Evolutionary conservation across 208 protist species (phyloP).

Genomic region (Phytomonas francai): DNA sequence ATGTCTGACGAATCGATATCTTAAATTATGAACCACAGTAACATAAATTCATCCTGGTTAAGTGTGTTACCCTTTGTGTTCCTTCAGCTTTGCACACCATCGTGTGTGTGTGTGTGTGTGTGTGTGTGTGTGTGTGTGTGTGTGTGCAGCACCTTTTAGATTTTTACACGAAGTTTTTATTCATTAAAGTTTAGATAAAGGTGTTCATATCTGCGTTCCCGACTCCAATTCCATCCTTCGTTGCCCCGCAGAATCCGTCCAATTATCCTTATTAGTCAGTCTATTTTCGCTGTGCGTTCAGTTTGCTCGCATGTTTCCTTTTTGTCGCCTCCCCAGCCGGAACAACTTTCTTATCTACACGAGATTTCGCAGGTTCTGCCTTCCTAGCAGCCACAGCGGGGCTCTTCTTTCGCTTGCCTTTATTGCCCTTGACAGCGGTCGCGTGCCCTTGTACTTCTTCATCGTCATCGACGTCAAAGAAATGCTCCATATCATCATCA

Average conservation of each 20-base stretch:
- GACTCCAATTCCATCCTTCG: background rate
- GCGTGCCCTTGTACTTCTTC: background rate
- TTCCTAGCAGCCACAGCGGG: background rate
- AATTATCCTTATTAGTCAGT: background rate
- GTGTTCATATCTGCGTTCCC: background rate
- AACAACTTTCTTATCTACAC: background rate
- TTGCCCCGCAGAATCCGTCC: background rate
- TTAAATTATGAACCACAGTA: background rate
- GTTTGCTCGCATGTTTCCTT: background rate
- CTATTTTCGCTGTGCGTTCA: background rate
- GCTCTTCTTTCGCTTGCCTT: background rate
- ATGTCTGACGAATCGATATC: background rate
- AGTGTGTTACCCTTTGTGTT: background rate
- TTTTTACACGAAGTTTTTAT: background rate
- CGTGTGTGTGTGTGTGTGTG: background rate
- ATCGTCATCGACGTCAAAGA: slow-evolving; percentile 1
- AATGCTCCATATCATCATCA: background rate
- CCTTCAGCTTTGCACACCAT: background rate
- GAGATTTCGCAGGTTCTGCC: background rate
- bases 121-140: no score
- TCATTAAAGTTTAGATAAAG: background rate
- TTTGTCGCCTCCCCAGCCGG: background rate
- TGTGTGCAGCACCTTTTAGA: background rate
- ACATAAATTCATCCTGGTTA: background rate
- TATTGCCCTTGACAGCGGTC: background rate